Percentiles rank a stretch among this genome's conserved stretches.
Conservation (phyloP, 2,329 filamentous ascomycete species). For the Fusarium austroafricanum region DNA sequence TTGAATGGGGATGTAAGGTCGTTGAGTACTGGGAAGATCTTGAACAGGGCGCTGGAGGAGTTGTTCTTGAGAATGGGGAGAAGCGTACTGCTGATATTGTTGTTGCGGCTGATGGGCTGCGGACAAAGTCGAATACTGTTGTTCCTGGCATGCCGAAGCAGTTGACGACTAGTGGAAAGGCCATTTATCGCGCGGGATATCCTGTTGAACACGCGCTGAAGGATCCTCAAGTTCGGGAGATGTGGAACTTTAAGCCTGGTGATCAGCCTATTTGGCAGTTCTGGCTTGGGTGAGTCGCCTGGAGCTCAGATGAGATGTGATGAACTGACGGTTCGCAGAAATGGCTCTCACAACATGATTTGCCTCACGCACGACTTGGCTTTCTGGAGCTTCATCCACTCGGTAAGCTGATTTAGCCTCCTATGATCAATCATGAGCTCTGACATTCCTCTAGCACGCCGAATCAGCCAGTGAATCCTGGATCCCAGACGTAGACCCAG, state of each 20-base stretch:
- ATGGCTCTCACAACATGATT: slow-evolving; percentile 33
- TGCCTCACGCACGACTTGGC: slow-evolving; percentile 19
- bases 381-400: slow-evolving; percentile 36
- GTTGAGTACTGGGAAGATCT: slow-evolving; percentile 34
- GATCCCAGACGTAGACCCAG: slow-evolving; percentile 26
- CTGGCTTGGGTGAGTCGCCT: slow-evolving; percentile 18
- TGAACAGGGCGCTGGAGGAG: slow-evolving; percentile 9
- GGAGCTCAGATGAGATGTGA: rapidly evolving
- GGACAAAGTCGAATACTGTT: slow-evolving; percentile 24
- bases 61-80: slow-evolving; percentile 29
- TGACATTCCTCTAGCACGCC: not conserved
- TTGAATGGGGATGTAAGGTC: slow-evolving; percentile 30
- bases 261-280: slow-evolving; percentile 30
- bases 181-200: slow-evolving; percentile 27
- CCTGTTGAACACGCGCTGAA: slow-evolving; percentile 25
- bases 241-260: slow-evolving; percentile 28
- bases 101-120: slow-evolving; percentile 22
- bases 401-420: not conserved
- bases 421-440: too few relatives aligned
- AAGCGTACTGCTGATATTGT: slow-evolving; percentile 29
- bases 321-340: not conserved
- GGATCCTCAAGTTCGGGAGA: slow-evolving; percentile 24
- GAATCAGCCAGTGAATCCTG: slow-evolving; percentile 31
- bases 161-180: slow-evolving; percentile 20
- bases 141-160: slow-evolving; percentile 25